Conservation (phyloP, 169 alveolate species). For the Eimeria sp. region DNA sequence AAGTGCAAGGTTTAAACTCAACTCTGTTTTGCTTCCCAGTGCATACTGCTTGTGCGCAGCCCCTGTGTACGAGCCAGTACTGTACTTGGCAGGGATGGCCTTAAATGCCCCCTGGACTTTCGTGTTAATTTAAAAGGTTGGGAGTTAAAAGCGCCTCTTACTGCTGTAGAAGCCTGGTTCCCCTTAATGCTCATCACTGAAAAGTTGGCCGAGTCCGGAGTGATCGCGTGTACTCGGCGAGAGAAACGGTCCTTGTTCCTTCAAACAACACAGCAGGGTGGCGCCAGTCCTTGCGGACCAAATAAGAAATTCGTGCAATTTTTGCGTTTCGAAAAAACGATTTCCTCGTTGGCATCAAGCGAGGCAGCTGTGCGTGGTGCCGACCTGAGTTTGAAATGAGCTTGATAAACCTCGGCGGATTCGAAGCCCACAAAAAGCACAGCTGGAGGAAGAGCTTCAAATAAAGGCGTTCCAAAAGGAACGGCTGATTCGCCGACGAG, state of each 20-base stretch:
- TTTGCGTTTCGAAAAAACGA: not conserved
- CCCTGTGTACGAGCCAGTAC: not conserved
- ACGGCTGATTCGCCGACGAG: constrained; percentile 27
- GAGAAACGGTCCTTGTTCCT: constrained; percentile 70
- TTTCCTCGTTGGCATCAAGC: not conserved
- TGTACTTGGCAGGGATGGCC: not conserved
- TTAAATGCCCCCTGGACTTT: not conserved
- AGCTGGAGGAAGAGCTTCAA: constrained; percentile 71
- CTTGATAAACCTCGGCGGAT: constrained; percentile 56
- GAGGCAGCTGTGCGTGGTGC: not conserved
- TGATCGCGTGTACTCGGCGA: constrained; percentile 62
- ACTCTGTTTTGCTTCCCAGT: not conserved
- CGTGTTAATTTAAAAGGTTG: no score
- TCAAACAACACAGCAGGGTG: not conserved
- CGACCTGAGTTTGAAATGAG: constrained; percentile 60
- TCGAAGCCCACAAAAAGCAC: constrained; percentile 55
- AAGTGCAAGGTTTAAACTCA: not conserved
- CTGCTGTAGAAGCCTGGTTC: constrained; percentile 69
- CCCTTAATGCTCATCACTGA: constrained; percentile 39
- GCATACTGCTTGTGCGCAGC: not conserved
- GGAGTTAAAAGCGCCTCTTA: not conserved
- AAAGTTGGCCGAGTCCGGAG: constrained; percentile 68
- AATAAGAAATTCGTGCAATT: not conserved
- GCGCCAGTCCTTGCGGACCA: not conserved
- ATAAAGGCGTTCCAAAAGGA: constrained; percentile 34